A percentile compares a stretch with the other conserved stretches of the same genome.
Conservation (phyloP, 495 filamentous ascomycete genomes). For the Aspergillus biplanus region DNA sequence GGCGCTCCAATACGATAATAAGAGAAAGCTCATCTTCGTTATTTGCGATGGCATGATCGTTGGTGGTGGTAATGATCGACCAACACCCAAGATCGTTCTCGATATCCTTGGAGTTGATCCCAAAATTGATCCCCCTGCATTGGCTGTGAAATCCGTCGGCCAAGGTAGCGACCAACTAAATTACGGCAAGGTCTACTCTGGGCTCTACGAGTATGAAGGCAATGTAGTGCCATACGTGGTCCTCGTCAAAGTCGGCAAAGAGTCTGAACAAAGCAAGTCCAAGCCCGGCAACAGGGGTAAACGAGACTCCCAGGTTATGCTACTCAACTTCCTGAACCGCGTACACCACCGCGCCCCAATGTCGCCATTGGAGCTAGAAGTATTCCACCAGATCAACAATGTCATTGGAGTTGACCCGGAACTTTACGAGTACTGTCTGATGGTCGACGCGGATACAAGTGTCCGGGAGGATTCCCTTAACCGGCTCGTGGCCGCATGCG, state of each 20-base stretch:
- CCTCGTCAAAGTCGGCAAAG: conserved; percentile 95
- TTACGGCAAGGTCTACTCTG: conserved; percentile 98
- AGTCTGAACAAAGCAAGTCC: conserved; percentile 86
- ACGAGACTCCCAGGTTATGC: conserved; percentile 89
- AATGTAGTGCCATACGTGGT: conserved; percentile 97
- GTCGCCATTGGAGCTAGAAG: conserved; percentile 94
- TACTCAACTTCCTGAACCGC: conserved; percentile 90
- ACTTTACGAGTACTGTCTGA: conserved; percentile 94
- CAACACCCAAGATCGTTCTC: conserved; percentile 95
- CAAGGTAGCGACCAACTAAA: conserved; percentile 91
- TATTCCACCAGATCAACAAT: conserved; percentile 99
- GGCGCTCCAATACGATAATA: conserved; percentile 95
- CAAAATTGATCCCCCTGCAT: conserved; percentile 90
- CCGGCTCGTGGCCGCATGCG: conserved; percentile 88
- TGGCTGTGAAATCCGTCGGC: conserved; percentile 91
- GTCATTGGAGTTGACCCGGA: conserved; percentile 98
- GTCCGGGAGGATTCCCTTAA: conserved; percentile 92
- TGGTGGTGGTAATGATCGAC: conserved; percentile 93
- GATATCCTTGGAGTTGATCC: conserved; percentile 97
- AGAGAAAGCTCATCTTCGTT: conserved; percentile 90
- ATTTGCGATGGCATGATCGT: conserved; percentile 97
- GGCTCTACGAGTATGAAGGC: conserved; percentile 95
- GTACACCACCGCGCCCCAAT: conserved; percentile 93
- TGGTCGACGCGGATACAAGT: conserved; percentile 97
- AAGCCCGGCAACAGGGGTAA: conserved; percentile 99